These are phyloP conservation scores for Penicillium oxalicum DNA, from an alignment of 2,329 filamentous ascomycete genomes.

Conservation along the genomic window DNA sequence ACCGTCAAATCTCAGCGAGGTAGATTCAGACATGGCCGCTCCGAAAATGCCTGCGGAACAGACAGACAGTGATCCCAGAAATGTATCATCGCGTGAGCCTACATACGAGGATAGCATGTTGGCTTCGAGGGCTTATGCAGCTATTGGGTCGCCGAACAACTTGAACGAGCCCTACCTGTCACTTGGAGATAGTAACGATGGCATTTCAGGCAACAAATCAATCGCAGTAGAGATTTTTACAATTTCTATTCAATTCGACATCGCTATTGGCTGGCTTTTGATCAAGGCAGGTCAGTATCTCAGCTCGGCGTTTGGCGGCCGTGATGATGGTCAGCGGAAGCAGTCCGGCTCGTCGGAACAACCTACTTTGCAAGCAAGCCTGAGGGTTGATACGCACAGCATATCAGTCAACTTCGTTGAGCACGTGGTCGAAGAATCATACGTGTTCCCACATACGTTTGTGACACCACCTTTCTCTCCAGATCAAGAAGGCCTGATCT, in stretches of 20 bases:
- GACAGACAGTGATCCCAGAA: slow-evolving; percentile 16
- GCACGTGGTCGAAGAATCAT: slow-evolving; percentile 27
- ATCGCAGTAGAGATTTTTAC: slow-evolving; percentile 31
- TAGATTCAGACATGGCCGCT: slow-evolving; percentile 7
- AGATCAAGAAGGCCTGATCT: slow-evolving; percentile 28
- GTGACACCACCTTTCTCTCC: slow-evolving; percentile 15
- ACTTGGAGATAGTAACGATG: slow-evolving; percentile 8
- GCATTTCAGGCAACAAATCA: slow-evolving; percentile 4
- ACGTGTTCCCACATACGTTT: slow-evolving; percentile 12
- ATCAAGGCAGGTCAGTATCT: slow-evolving; percentile 33
- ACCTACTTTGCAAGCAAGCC: slow-evolving; percentile 6
- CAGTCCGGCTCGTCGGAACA: slow-evolving; percentile 7
- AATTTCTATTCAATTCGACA: slow-evolving; percentile 32
- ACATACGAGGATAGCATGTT: slow-evolving; percentile 20
- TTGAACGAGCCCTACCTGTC: slow-evolving; percentile 13
- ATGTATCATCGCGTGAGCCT: slow-evolving; percentile 17
- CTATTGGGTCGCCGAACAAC: slow-evolving; percentile 16
- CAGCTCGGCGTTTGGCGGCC: slow-evolving; percentile 14
- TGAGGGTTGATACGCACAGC: slow-evolving; percentile 25
- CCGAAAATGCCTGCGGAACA: slow-evolving; percentile 8
- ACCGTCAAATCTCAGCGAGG: slow-evolving; percentile 21
- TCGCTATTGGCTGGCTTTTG: slow-evolving; percentile 38
- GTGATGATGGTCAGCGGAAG: slow-evolving; percentile 7
- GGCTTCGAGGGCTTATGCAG: slow-evolving; percentile 19
- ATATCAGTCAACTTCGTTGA: slow-evolving; percentile 36